Conservation (phyloP, 2,329 filamentous ascomycete species). For the Nothophaeocryptopus gaeumannii region DNA sequence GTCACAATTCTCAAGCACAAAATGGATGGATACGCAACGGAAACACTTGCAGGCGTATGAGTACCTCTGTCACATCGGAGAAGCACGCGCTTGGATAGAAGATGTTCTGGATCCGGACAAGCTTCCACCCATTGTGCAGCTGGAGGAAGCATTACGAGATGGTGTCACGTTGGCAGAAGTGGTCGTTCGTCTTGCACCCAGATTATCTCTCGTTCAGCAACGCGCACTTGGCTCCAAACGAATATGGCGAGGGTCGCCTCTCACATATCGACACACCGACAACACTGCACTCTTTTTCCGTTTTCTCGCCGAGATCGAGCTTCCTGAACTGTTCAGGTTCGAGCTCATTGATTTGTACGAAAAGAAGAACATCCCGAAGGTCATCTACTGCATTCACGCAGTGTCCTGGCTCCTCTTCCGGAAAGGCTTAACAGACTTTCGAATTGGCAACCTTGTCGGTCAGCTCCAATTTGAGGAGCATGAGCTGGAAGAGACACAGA, state of each 20-base stretch:
- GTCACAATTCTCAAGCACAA: conserved; percentile 63
- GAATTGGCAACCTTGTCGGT: conserved; percentile 93
- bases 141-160: conserved; percentile 88
- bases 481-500: conserved; percentile 94
- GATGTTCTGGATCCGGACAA: conserved; percentile 73
- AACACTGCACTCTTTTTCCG: conserved; percentile 97
- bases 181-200: conserved; percentile 81
- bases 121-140: conserved; percentile 86
- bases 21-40: conserved; percentile 99
- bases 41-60: conserved; percentile 97
- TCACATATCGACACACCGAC: conserved; percentile 95
- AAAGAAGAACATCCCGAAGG: conserved; percentile 99
- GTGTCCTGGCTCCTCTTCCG: conserved; percentile 95
- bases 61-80: conserved; percentile 97
- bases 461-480: conserved; percentile 97
- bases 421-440: conserved; percentile 90
- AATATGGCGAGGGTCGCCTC: conserved; percentile 79
- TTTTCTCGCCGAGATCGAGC: conserved; percentile 83
- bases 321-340: conserved; percentile 94
- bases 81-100: conserved; percentile 99
- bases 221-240: conserved; percentile 44
- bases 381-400: conserved; percentile 97
- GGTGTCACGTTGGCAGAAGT: conserved; percentile 93
- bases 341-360: conserved; percentile 97
- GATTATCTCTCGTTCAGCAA: conserved; percentile 55